Evolutionary conservation across 768 basidiomycete species (phyloP).

Genomic region (Macrolepiota fuliginosa): DNA sequence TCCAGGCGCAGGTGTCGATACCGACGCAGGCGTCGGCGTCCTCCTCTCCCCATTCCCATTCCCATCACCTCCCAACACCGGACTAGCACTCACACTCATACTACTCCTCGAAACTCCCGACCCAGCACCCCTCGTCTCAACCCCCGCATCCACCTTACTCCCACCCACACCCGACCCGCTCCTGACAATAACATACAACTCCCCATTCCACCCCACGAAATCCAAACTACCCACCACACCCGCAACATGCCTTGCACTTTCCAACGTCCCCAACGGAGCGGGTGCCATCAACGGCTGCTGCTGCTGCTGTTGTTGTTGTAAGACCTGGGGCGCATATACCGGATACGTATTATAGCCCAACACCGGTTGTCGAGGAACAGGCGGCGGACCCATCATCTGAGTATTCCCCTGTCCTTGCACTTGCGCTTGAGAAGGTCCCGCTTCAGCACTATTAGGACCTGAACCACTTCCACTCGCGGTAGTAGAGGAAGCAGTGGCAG

Average conservation of each 20-base stretch:
- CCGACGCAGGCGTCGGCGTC: no score
- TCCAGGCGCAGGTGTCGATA: no score
- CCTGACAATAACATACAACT: conserved; percentile 65
- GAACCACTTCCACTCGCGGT: background rate
- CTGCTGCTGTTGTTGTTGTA: background rate
- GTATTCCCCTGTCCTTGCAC: no score
- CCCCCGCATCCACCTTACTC: background rate
- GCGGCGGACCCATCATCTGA: background rate
- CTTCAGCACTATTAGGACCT: background rate
- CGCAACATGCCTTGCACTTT: conserved; percentile 48
- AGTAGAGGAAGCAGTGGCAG: background rate
- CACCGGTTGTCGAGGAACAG: background rate
- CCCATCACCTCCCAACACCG: background rate
- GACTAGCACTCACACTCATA: background rate
- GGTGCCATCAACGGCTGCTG: background rate
- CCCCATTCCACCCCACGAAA: conserved; percentile 73
- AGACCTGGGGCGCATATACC: no score
- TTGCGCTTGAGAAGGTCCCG: background rate
- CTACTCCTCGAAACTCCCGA: background rate
- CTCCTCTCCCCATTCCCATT: no score
- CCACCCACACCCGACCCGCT: conserved; percentile 6
- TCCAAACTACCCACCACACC: conserved; percentile 49
- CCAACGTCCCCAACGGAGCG: conserved; percentile 15
- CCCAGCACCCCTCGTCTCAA: background rate
- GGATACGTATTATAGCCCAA: no score